Evolutionary conservation across 116 monocot species (phyloP).

Genomic region (Trichopus zeylanicus): DNA sequence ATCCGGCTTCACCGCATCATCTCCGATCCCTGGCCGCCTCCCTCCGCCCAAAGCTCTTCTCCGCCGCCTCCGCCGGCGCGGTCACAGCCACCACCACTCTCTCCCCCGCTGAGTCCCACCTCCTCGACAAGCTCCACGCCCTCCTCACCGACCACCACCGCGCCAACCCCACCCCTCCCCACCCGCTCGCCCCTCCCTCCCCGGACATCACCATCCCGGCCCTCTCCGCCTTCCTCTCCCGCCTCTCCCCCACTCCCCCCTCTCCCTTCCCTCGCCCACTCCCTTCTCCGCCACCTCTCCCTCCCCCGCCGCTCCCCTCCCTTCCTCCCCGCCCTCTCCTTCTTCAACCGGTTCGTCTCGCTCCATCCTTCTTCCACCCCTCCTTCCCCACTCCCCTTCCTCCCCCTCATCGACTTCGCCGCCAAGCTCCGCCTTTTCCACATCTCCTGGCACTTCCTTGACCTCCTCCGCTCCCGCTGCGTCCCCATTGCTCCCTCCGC

Average conservation of each 20-base stretch:
- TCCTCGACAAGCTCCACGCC: slow-evolving; percentile 54
- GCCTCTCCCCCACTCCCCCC: too few species aligned
- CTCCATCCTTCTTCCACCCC: slow-evolving; percentile 8
- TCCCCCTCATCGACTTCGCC: slow-evolving; percentile 67
- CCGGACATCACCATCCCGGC: too few species aligned
- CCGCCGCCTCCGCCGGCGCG: neutral
- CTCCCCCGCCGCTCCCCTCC: slow-evolving; percentile 49
- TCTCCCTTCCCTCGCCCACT: slow-evolving; percentile 24
- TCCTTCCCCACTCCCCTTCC: slow-evolving; percentile 26
- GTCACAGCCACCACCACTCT: slow-evolving; percentile 27
- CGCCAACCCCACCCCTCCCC: slow-evolving; percentile 41
- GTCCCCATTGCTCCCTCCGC: slow-evolving; percentile 33
- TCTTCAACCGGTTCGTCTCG: slow-evolving; percentile 78
- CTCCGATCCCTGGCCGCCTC: neutral
- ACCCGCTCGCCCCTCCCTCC: slow-evolving; percentile 37
- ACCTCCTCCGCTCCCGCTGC: slow-evolving; percentile 34
- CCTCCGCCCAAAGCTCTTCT: neutral
- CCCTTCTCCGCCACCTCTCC: slow-evolving; percentile 35
- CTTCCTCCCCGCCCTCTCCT: slow-evolving; percentile 59
- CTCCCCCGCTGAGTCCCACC: slow-evolving; percentile 43
- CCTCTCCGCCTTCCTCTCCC: slow-evolving; percentile 26
- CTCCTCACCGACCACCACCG: slow-evolving; percentile 20
- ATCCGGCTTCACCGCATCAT: neutral
- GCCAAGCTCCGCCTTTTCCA: slow-evolving; percentile 72
- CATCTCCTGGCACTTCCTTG: slow-evolving; percentile 66